Conservation (phyloP, 2,329 filamentous ascomycete species). For the Penicillium sp. region DNA sequence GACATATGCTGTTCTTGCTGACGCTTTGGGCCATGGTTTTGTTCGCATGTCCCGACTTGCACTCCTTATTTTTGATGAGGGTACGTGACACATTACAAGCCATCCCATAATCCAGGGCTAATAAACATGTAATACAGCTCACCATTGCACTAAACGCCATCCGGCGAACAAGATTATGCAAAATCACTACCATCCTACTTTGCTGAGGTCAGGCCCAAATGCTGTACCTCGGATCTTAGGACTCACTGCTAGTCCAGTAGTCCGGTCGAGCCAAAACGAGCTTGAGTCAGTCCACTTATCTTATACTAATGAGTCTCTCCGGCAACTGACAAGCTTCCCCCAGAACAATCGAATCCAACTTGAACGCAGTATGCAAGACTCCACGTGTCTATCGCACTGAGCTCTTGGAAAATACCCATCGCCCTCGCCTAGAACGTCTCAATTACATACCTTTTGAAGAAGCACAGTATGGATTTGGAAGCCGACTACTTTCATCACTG, state of each 20-base stretch:
- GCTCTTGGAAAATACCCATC: slow-evolving; percentile 65
- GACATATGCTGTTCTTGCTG: slow-evolving; percentile 70
- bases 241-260: slow-evolving; percentile 75
- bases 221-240: slow-evolving; percentile 68
- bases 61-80: slow-evolving; percentile 81
- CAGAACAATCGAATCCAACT: slow-evolving; percentile 58
- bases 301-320: fast-evolving
- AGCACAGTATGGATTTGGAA: not conserved
- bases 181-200: slow-evolving; percentile 62
- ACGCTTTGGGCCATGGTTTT: slow-evolving; percentile 74
- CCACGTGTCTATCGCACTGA: slow-evolving; percentile 69
- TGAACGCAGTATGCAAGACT: slow-evolving; percentile 67
- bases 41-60: slow-evolving; percentile 62
- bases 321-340: not conserved
- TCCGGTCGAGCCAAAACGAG: slow-evolving; percentile 55
- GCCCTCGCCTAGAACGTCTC: slow-evolving; percentile 49
- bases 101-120: not conserved
- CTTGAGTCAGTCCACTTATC: slow-evolving; percentile 47
- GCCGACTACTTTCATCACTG: slow-evolving; percentile 46
- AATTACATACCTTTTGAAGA: slow-evolving; percentile 13
- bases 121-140: slow-evolving; percentile 49
- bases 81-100: slow-evolving; percentile 42
- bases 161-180: slow-evolving; percentile 70
- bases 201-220: slow-evolving; percentile 27
- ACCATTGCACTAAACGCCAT: slow-evolving; percentile 66